These are phyloP conservation scores for Aureobasidium sp. DNA, from an alignment of 2,329 filamentous ascomycete genomes.

Conservation along the genomic window DNA sequence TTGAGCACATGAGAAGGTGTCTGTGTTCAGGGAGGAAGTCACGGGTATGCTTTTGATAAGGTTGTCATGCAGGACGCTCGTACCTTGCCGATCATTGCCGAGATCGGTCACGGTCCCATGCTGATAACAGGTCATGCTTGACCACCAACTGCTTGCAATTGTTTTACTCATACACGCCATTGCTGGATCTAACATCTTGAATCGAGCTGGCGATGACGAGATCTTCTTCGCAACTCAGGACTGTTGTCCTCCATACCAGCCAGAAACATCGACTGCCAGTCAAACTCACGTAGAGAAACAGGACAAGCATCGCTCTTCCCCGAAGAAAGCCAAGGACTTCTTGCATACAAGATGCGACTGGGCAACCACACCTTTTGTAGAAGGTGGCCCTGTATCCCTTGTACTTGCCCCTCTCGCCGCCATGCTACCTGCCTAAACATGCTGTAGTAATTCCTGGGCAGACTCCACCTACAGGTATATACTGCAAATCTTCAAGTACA, in stretches of 20 bases:
- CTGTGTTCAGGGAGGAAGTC: neutral
- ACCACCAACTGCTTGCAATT: neutral
- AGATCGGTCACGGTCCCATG: neutral
- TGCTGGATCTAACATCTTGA: too few relatives aligned
- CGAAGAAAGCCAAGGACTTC: neutral
- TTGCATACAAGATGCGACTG: neutral
- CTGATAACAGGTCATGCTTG: neutral
- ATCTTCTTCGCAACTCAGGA: too few relatives aligned
- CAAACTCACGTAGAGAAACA: too few relatives aligned
- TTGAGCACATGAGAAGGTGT: neutral
- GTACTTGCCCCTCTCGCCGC: neutral
- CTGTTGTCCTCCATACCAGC: too few relatives aligned
- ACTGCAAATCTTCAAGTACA: neutral
- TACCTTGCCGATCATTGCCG: conserved; percentile 5
- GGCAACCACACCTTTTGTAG: neutral
- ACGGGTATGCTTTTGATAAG: conserved; percentile 6
- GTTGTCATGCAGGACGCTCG: conserved; percentile 9
- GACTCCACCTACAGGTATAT: too few relatives aligned
- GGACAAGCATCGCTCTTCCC: neutral
- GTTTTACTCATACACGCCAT: too few relatives aligned
- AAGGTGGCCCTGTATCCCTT: neutral
- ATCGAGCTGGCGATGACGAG: too few relatives aligned
- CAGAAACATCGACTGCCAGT: too few relatives aligned
- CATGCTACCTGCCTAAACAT: neutral
- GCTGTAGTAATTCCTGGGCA: neutral